Percentiles rank a stretch among this genome's conserved stretches.
phyloP scores from a whole-genome alignment of 2,329 filamentous ascomycete genomes.

The Botrytis tulipae region DNA sequence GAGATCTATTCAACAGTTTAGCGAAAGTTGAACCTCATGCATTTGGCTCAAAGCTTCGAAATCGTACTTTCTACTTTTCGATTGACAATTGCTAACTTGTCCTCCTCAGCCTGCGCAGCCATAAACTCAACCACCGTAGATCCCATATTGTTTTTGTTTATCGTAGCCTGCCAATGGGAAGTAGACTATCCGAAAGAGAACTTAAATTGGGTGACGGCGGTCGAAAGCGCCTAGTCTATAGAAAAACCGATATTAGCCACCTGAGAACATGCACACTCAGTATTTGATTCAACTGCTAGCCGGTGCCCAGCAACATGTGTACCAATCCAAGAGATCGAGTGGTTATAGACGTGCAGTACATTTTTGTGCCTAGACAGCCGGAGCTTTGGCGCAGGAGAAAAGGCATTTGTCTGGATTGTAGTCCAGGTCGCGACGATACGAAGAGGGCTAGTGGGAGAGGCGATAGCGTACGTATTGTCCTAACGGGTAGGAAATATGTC shows the following conservation, averaged over 20 bases:
- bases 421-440: neutral
- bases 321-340: neutral
- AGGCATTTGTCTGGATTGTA: neutral
- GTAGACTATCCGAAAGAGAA: neutral
- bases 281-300: neutral
- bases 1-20: constrained; percentile 3
- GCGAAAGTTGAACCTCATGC: neutral
- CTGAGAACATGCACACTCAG: neutral
- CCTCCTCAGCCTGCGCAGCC: constrained; percentile 5
- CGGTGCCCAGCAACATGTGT: neutral
- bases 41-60: neutral
- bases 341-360: neutral
- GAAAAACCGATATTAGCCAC: neutral
- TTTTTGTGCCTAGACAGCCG: neutral
- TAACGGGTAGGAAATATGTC: neutral
- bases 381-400: neutral
- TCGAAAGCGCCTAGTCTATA: neutral
- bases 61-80: constrained; percentile 21
- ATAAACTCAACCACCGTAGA: constrained; percentile 17
- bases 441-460: neutral
- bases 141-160: neutral
- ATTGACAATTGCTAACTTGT: constrained; percentile 13
- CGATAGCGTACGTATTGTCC: no score
- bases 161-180: neutral
- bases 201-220: neutral